Conservation (phyloP, 805 yeast species). For the Isabelozyma rhagii region DNA sequence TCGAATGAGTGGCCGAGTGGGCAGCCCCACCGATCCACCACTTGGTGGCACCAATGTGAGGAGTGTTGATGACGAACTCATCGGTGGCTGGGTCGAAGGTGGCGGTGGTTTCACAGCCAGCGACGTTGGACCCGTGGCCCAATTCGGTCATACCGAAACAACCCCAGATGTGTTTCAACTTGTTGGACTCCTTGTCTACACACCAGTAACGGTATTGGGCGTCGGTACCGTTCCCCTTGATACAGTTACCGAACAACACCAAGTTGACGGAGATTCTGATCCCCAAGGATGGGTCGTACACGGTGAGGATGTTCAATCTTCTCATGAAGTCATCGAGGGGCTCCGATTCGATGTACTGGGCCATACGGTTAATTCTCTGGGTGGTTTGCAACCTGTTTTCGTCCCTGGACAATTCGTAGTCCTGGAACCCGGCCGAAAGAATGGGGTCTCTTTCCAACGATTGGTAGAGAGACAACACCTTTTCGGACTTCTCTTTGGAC, state of each 20-base stretch:
- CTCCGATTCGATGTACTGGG: conserved; percentile 34
- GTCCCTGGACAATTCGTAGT: conserved; percentile 30
- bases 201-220: conserved; percentile 39
- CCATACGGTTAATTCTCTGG: conserved; percentile 30
- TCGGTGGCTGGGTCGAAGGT: conserved; percentile 64
- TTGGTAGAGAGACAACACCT: conserved; percentile 26
- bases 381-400: conserved; percentile 33
- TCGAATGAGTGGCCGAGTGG: conserved; percentile 84
- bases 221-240: conserved; percentile 40
- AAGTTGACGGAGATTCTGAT: conserved; percentile 37
- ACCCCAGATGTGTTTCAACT: conserved; percentile 53
- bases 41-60: conserved; percentile 88
- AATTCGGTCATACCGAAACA: conserved; percentile 93
- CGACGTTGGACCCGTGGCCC: conserved; percentile 93
- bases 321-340: conserved; percentile 27
- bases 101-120: conserved; percentile 91
- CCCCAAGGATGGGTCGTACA: conserved; percentile 36
- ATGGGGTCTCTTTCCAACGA: conserved; percentile 39
- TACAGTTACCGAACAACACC: conserved; percentile 37
- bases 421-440: conserved; percentile 23
- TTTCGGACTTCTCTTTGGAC: conserved; percentile 24
- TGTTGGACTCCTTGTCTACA: conserved; percentile 27
- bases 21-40: conserved; percentile 99
- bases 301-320: conserved; percentile 33
- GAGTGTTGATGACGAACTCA: conserved; percentile 76